These are phyloP conservation scores for Leishmania arabica DNA, from an alignment of 208 protist genomes.

Conservation along the genomic window DNA sequence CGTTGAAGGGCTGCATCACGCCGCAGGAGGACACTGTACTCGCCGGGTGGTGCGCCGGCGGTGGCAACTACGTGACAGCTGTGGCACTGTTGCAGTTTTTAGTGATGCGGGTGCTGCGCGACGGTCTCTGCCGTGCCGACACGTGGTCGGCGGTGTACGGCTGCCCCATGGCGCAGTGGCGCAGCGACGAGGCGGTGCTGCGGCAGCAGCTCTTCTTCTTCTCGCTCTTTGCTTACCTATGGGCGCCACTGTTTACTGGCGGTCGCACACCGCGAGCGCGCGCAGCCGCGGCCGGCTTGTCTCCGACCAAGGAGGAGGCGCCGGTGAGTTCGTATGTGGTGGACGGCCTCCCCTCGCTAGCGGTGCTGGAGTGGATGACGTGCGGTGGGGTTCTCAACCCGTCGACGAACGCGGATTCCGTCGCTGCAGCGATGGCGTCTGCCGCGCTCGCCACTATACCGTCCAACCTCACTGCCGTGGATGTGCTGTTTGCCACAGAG, in stretches of 20 bases:
- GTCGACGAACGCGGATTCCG: constrained; percentile 14
- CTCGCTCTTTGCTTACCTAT: constrained; percentile 66
- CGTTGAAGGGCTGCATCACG: constrained; percentile 56
- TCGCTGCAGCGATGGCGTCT: constrained; percentile 15
- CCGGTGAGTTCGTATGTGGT: constrained; percentile 20
- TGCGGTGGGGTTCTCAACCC: constrained; percentile 27
- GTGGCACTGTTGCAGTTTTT: constrained; percentile 78
- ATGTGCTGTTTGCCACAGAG: constrained; percentile 30
- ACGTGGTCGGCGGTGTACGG: constrained; percentile 80
- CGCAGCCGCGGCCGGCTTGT: not conserved
- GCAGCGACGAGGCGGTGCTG: constrained; percentile 52
- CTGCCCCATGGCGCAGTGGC: constrained; percentile 41
- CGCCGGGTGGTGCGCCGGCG: constrained; percentile 56
- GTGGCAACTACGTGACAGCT: constrained; percentile 77
- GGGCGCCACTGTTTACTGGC: constrained; percentile 80
- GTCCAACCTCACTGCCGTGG: constrained; percentile 26
- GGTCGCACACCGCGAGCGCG: constrained; percentile 22
- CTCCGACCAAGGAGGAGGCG: constrained; percentile 7
- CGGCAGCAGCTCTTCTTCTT: constrained; percentile 90
- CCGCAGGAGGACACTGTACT: constrained; percentile 72
- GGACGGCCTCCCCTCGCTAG: constrained; percentile 51
- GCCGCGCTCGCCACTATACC: constrained; percentile 14
- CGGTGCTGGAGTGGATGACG: constrained; percentile 79
- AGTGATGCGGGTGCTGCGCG: constrained; percentile 70
- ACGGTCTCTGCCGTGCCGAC: constrained; percentile 62